Conservation (phyloP, 768 basidiomycete species). For the Rhizopogon vinicolor region DNA sequence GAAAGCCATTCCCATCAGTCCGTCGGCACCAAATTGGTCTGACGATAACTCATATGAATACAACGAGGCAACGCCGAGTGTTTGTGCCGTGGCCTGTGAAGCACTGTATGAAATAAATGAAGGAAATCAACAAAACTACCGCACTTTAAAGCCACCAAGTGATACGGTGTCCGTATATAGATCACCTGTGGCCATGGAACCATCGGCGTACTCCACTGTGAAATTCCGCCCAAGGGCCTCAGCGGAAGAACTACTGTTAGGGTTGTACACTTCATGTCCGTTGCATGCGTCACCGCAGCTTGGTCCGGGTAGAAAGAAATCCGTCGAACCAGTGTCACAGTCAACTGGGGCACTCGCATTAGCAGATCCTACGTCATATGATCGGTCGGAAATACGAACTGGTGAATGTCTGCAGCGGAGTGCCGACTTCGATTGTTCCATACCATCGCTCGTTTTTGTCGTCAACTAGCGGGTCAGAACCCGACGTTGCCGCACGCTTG, state of each 20-base stretch:
- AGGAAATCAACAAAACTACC: conserved; percentile 5
- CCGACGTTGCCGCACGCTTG: not conserved
- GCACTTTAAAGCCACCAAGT: conserved; percentile 26
- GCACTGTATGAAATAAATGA: conserved; percentile 6
- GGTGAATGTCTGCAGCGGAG: conserved; percentile 14
- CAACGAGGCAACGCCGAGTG: conserved; percentile 15
- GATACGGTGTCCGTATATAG: conserved; percentile 36
- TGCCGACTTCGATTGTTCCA: conserved; percentile 19
- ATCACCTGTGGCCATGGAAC: conserved; percentile 33
- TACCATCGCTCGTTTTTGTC: conserved; percentile 17
- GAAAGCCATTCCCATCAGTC: conserved; percentile 42
- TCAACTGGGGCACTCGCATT: conserved; percentile 12
- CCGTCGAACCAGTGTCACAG: conserved; percentile 33
- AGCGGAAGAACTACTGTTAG: conserved; percentile 27
- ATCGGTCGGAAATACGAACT: conserved; percentile 9
- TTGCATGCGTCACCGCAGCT: conserved; percentile 25
- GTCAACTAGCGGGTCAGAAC: conserved; percentile 10
- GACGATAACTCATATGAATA: conserved; percentile 14
- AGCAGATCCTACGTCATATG: not conserved
- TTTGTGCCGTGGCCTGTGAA: conserved; percentile 19
- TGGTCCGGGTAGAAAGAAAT: conserved; percentile 27
- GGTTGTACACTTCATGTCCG: conserved; percentile 31
- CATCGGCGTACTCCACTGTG: conserved; percentile 38
- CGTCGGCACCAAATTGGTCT: conserved; percentile 18
- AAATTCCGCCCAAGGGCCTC: conserved; percentile 21